Percentiles rank a stretch among this genome's conserved stretches.
These are phyloP conservation scores for Huntiella bhutanensis DNA, from an alignment of 2,329 filamentous ascomycete genomes.

Conservation along the genomic window DNA sequence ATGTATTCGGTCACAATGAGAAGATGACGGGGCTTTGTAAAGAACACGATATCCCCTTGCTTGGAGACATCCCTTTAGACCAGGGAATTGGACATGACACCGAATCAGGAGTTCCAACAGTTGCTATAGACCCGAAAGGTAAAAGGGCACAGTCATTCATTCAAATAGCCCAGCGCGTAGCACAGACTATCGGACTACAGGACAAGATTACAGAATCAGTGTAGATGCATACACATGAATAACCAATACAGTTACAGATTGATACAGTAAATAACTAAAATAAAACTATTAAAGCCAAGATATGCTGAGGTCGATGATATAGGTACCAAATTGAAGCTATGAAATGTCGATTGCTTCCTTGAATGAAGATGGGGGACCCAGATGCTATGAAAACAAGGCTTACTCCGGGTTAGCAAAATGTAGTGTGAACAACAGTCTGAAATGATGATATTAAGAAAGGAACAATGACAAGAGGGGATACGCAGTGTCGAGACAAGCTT, in stretches of 20 bases:
- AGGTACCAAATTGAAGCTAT: too few relatives aligned
- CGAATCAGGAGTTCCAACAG: conserved; percentile 71
- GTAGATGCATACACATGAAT: too few relatives aligned
- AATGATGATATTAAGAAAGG: neutral
- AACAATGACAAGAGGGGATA: neutral
- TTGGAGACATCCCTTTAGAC: conserved; percentile 81
- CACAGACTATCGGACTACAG: conserved; percentile 23
- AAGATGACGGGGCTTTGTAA: conserved; percentile 50
- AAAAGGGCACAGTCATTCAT: conserved; percentile 54
- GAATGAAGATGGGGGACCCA: too few relatives aligned
- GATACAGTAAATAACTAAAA: too few relatives aligned
- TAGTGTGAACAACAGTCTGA: too few relatives aligned
- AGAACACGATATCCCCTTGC: conserved; percentile 54
- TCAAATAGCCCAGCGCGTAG: conserved; percentile 42
- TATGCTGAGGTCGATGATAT: too few relatives aligned
- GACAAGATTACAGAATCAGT: neutral
- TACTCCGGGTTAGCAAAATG: too few relatives aligned
- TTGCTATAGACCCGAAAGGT: conserved; percentile 68
- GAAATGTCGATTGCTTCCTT: too few relatives aligned
- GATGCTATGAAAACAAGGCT: too few relatives aligned
- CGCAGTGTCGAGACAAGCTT: neutral
- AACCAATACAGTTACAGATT: too few relatives aligned
- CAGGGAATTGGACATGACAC: conserved; percentile 73
- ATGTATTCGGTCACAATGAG: conserved; percentile 52
- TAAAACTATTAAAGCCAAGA: too few relatives aligned